A percentile compares a stretch with the other conserved stretches of the same genome.
Conservation (phyloP, 2,329 filamentous ascomycete species). For the Parastagonospora avenae region DNA sequence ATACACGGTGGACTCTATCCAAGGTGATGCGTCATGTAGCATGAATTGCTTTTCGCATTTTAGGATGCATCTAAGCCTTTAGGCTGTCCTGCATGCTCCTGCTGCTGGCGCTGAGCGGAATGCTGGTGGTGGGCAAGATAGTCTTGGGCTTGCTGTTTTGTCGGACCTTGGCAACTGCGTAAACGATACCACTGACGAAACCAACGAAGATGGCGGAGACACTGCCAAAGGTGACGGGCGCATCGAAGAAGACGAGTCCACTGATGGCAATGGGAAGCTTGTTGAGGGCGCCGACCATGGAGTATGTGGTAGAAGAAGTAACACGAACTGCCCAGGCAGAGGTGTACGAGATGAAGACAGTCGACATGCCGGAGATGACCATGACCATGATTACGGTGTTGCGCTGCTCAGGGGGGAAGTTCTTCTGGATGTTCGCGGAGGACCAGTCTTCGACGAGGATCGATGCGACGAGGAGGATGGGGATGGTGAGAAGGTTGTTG, state of each 20-base stretch:
- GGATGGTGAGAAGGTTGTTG: conserved; percentile 97
- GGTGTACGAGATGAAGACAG: conserved; percentile 99
- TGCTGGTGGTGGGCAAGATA: conserved; percentile 69
- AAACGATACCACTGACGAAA: conserved; percentile 91
- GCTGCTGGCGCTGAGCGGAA: conserved; percentile 84
- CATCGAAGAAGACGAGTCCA: conserved; percentile 93
- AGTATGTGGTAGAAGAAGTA: conserved; percentile 96
- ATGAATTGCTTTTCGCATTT: conserved; percentile 10
- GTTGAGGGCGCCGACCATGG: conserved; percentile 97
- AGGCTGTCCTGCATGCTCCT: conserved; percentile 87
- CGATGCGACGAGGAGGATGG: conserved; percentile 82
- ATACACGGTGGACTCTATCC: conserved; percentile 26
- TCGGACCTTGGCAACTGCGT: conserved; percentile 83
- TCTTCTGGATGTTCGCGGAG: conserved; percentile 75
- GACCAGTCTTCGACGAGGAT: conserved; percentile 93
- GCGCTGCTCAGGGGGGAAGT: conserved; percentile 84
- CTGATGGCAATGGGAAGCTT: conserved; percentile 95
- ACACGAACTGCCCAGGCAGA: conserved; percentile 98
- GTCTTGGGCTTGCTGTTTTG: conserved; percentile 71
- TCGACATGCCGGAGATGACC: conserved; percentile 89
- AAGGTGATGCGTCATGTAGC: conserved; percentile 13
- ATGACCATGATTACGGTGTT: conserved; percentile 84
- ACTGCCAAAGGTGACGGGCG: conserved; percentile 88
- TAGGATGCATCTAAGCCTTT: conserved; percentile 54
- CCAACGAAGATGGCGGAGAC: conserved; percentile 90